Base-by-base conservation (phyloP, 2,329 filamentous ascomycete genomes). In the Pseudogymnoascus sp. region DNA sequence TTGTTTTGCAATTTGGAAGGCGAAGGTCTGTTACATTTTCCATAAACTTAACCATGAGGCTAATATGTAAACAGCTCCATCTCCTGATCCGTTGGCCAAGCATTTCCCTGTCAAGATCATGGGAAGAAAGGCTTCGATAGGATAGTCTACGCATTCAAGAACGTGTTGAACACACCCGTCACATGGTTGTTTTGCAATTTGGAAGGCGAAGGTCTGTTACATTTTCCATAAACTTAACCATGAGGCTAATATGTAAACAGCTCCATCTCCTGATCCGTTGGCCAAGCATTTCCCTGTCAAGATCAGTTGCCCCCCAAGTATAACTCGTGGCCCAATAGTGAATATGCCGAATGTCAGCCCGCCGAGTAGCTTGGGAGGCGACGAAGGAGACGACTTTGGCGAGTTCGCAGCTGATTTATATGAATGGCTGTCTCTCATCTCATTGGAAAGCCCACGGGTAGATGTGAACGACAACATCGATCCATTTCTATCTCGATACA, bases 101-200 rank as follows among this genome's bases (percentile, higher is more conserved):
- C 75, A 81, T 64, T 74, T 74, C 59, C 80, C 81, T 5, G 74
- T 72, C 13, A 74, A 71, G 60, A 78, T 78, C 87, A 86, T 61
- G 92, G 92, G 3, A 94, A 91, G 73, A 92, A 89, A 66, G 88
- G 86, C 0, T 96, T 95, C 69, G 87, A 92, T 65, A 81, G 91
- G 51, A 77, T 96, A 12, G 73, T 87, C 5, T 90, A 90, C 79
- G 91, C 91, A 12, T 91, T 87, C 73, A 87, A 88, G 68, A 90
- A 91, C 65, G 90, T 91, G 21, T 78, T 97, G 21, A 84, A 81
- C 58, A 75, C 80, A 48, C 84, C 87, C 1, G 70, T 87, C 21
- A 84, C 84, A 1, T 97, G 93, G 92, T 76, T 97, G 0, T 92
- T 94, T 68, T 87, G 81, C 69, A 88, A 92, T 68, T 72, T 86